These are phyloP conservation scores for Thelephora aurantiotincta DNA, from an alignment of 768 basidiomycete species.

Conservation along the genomic window DNA sequence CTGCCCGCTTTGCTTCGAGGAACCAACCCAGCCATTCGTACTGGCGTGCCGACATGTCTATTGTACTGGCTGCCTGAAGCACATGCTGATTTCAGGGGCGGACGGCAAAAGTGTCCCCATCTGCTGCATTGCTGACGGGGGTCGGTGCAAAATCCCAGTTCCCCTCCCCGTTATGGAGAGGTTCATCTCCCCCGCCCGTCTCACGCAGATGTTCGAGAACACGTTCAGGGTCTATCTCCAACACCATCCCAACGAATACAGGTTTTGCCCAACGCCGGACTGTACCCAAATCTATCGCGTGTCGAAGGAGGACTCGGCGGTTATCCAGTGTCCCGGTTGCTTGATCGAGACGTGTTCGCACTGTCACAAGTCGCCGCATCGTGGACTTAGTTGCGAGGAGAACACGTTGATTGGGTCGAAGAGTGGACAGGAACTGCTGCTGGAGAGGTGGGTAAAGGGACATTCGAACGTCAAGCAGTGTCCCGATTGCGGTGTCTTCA, in stretches of 20 bases:
- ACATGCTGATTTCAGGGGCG: slow-evolving; percentile 28
- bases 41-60: slow-evolving; percentile 36
- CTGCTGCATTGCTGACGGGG: slow-evolving; percentile 8
- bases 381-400: background rate
- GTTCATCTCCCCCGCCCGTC: slow-evolving; percentile 3
- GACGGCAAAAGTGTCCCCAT: slow-evolving; percentile 22
- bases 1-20: slow-evolving; percentile 45
- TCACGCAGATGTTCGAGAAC: background rate
- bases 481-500: background rate
- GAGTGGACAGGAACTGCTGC: background rate
- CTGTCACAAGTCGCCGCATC: background rate
- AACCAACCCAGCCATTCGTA: slow-evolving; percentile 23
- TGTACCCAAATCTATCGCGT: slow-evolving; percentile 1
- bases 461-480: background rate
- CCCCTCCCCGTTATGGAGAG: slow-evolving; percentile 7
- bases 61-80: slow-evolving; percentile 33
- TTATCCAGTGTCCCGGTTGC: background rate
- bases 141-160: slow-evolving; percentile 10
- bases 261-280: slow-evolving; percentile 9
- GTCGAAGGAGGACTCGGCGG: background rate
- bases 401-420: background rate
- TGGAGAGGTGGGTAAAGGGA: background rate
- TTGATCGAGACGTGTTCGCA: background rate
- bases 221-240: background rate
- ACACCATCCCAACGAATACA: background rate